Evolutionary conservation across 1,139 yeast genomes (phyloP).

Genomic region (Nakaseomyces sp.): DNA sequence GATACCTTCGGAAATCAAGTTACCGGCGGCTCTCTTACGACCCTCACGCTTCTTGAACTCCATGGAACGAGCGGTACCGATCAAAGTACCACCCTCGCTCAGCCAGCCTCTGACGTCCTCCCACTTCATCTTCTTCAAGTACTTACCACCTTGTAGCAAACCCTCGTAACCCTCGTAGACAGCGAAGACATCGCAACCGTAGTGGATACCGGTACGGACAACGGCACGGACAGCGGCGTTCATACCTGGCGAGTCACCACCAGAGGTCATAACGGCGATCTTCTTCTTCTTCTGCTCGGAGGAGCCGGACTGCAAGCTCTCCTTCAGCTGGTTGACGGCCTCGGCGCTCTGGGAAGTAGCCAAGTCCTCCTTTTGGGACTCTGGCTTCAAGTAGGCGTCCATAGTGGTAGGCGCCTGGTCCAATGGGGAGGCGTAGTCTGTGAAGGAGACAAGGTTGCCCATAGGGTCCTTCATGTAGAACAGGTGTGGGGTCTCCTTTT

Average conservation of each 20-base stretch:
- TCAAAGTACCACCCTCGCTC: conserved; percentile 69
- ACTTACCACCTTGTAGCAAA: conserved; percentile 59
- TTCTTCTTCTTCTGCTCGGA: conserved; percentile 36
- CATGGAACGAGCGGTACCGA: conserved; percentile 72
- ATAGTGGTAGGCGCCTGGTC: conserved; percentile 31
- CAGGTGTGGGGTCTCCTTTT: conserved; percentile 26
- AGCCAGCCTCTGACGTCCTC: conserved; percentile 69
- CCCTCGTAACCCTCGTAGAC: conserved; percentile 76
- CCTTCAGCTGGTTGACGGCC: conserved; percentile 16
- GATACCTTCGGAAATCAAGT: conserved; percentile 62
- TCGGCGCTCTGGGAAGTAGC: conserved; percentile 23
- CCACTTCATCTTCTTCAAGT: conserved; percentile 62
- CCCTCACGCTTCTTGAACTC: conserved; percentile 63
- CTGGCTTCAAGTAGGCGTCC: conserved; percentile 24
- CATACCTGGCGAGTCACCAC: conserved; percentile 87
- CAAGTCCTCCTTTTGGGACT: conserved; percentile 11
- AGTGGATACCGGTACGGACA: conserved; percentile 61
- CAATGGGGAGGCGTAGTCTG: conserved; percentile 31
- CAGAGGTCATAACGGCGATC: conserved; percentile 79
- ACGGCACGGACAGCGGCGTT: conserved; percentile 76
- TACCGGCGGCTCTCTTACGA: conserved; percentile 55
- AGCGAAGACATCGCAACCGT: conserved; percentile 65
- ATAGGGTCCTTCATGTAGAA: conserved; percentile 44
- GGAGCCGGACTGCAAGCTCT: conserved; percentile 16
- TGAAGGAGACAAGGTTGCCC: conserved; percentile 45